Evolutionary conservation across 2,329 filamentous ascomycete species (phyloP).

Genomic region (Thelonectria olida): DNA sequence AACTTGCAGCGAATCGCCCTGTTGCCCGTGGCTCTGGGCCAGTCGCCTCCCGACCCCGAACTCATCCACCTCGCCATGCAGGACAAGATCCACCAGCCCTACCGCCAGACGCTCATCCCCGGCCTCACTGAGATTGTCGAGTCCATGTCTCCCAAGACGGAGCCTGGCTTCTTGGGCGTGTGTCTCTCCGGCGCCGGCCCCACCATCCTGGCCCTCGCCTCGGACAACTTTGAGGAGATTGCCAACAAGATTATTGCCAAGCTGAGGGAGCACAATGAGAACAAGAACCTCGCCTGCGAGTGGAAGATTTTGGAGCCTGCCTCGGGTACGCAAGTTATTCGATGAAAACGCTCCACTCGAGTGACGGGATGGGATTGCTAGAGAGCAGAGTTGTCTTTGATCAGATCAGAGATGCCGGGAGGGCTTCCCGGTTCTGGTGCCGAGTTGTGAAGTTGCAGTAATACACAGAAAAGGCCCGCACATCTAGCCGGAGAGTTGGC

Average conservation of each 20-base stretch:
- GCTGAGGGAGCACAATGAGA: constrained; percentile 68
- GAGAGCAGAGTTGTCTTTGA: not conserved
- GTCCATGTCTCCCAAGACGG: constrained; percentile 86
- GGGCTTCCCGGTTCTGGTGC: not conserved
- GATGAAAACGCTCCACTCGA: no score
- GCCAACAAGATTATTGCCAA: constrained; percentile 79
- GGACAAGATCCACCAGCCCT: constrained; percentile 97
- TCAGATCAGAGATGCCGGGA: not conserved
- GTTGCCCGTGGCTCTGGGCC: constrained; percentile 86
- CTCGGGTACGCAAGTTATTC: constrained; percentile 68
- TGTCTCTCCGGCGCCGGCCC: constrained; percentile 95
- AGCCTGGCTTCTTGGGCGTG: constrained; percentile 90
- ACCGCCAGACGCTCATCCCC: constrained; percentile 90
- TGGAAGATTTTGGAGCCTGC: constrained; percentile 93
- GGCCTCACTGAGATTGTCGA: constrained; percentile 90
- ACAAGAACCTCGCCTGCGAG: constrained; percentile 77
- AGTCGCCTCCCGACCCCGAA: constrained; percentile 88
- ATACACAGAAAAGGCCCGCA: constrained; percentile 11
- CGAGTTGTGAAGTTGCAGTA: constrained; percentile 15
- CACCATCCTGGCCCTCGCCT: constrained; percentile 92
- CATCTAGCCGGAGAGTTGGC: not conserved
- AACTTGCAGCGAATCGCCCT: constrained; percentile 95
- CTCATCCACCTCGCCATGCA: constrained; percentile 99
- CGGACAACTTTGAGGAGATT: constrained; percentile 87
- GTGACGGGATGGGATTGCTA: not conserved